These are phyloP conservation scores for Sclerotinia spermophila DNA, from an alignment of 2,329 filamentous ascomycete species.

Conservation along the genomic window DNA sequence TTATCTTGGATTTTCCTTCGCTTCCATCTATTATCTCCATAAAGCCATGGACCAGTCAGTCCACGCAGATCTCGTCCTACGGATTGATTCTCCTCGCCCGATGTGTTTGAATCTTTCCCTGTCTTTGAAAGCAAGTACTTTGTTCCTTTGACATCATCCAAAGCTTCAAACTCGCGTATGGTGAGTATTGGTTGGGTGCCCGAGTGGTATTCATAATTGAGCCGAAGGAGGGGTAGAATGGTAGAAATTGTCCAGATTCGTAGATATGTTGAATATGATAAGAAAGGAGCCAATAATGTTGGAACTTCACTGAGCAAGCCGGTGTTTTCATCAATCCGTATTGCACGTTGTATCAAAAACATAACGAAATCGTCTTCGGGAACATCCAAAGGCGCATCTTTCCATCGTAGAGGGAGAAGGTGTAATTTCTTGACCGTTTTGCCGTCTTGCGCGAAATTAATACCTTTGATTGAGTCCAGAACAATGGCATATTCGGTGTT, in stretches of 20 bases:
- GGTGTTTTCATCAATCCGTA: conserved; percentile 66
- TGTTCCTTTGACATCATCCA: conserved; percentile 58
- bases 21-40: conserved; percentile 59
- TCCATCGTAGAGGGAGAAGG: conserved; percentile 54
- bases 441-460: conserved; percentile 62
- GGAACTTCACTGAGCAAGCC: conserved; percentile 68
- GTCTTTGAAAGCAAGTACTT: conserved; percentile 59
- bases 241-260: conserved; percentile 66
- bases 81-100: conserved; percentile 31
- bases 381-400: conserved; percentile 46
- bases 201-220: conserved; percentile 68
- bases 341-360: conserved; percentile 66
- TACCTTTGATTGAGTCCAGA: conserved; percentile 49
- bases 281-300: conserved; percentile 64
- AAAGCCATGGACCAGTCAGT: conserved; percentile 70
- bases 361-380: conserved; percentile 53
- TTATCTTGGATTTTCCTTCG: conserved; percentile 38
- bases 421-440: conserved; percentile 61
- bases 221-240: conserved; percentile 64
- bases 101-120: conserved; percentile 31
- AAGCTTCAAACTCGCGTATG: conserved; percentile 59
- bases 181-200: conserved; percentile 43
- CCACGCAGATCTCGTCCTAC: conserved; percentile 64
- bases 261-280: conserved; percentile 57
- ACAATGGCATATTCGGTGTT: conserved; percentile 49